Base-by-base conservation (phyloP, 805 yeast genomes). In the Cyberlindnera mississippiensis region DNA sequence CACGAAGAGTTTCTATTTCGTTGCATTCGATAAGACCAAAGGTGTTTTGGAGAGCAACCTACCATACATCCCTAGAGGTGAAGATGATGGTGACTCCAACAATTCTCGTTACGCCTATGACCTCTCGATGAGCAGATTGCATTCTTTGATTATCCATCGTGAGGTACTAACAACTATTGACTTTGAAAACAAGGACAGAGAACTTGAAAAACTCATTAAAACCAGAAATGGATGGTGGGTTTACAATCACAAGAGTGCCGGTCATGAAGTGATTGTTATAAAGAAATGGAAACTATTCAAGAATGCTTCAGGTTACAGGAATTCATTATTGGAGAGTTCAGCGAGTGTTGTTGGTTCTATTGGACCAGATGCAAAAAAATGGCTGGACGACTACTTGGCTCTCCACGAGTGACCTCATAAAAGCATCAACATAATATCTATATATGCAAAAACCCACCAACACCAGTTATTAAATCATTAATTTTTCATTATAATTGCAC, bases 191-290 rank as follows among this genome's bases (percentile, higher is more conserved):
- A 20, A 14, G 13, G 44, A 37, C 3, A 17, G 18, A 14, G 48
- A 42, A 34, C 4, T 40, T 12, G 61, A 56, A 29, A 51, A 38
- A 28, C 39, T 56, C 10, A 42, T 38, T 17, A 41, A 51, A 6
- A 46, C 50, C 9, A 45, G 44, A 20, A 49, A 50, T 33, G 56
- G 56, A 2, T 56, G 61, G 61, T 56, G 59, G 59, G 40, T 52
- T 6, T 53, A 48, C 31, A 36, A 40, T 32, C 43, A 45, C 19
- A 31, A 41, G 19, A 16, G 18, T 2, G 34, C 29, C 1, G 41
- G 41, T 6, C 37, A 35, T 13, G 41, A 37, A 3, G 42, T 53
- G 6, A 35, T 49, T 28, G 51, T 54, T 4, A 15, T 52, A 10
- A 54, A 52, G 37, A 54, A 45, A 38, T 46, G 49, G 45, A 45